Base-by-base conservation (phyloP, 805 yeast genomes). In the Ogataea glucozyma region DNA sequence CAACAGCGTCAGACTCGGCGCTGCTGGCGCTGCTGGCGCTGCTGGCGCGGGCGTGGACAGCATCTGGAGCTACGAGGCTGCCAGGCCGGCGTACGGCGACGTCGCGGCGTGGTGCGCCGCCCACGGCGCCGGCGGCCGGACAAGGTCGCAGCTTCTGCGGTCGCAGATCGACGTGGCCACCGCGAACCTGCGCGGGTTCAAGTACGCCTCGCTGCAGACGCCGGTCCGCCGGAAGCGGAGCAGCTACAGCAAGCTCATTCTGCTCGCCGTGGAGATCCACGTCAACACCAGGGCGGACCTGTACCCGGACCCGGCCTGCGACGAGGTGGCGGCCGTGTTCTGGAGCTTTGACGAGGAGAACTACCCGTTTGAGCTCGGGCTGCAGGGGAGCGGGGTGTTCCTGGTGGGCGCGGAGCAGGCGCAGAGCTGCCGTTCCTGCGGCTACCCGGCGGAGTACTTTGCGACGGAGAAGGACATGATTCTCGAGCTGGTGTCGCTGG, bases 251-350 rank as follows among this genome's bases (percentile, higher is more conserved):
- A 66, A 73, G 19, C 55, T 89, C 54, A 71, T 83, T 0, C 70
- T 79, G n/a, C 62, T 89, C 24, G 67, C 75, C 5, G 49, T 88
- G 41, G 98, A 91, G 54, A 57, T 88, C 0, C 90, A 83, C 61
- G 80, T 76, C 0, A 74, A 74, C 32, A 75, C 84, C 0, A 59
- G 78, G n/a, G 72, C 62, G 0, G 68, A 64, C 6, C 60, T 68
- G 9, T 51, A 58, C 6, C 91, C 97, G 0, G 84, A 88, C 54
- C 95, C 97, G 0, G 43, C 53, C 3, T 31, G 50, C 1, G 95
- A 91, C 60, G 67, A 75, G 1, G 67, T 90, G 0, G 47, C 63
- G 0, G 73, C 81, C 6, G 72, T 89, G 0, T 73, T 84, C 49
- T 89, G 91, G 84, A 70, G 69, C 14, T 72, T 77, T 47, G 78